phyloP scores from a whole-genome alignment of 306 rosid genomes.

The Malus domestica region DNA sequence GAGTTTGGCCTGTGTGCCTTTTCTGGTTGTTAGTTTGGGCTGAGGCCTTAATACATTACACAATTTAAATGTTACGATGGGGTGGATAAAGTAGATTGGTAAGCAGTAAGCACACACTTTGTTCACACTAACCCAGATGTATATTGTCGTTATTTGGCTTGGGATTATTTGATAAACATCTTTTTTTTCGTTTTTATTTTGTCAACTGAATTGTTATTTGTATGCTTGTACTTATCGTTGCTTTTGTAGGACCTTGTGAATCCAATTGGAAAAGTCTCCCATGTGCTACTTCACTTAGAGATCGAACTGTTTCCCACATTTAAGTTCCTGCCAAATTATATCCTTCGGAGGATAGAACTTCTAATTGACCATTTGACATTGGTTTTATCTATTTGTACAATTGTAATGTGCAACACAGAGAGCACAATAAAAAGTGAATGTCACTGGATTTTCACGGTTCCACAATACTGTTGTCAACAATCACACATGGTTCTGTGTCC shows the following conservation, averaged over 20 bases:
- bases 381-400: neutral
- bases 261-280: neutral
- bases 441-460: neutral
- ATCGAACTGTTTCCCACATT: neutral
- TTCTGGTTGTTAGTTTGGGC: neutral
- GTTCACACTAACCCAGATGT: neutral
- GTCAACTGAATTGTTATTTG: neutral
- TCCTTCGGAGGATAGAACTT: neutral
- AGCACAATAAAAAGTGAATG: neutral
- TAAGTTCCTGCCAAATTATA: neutral
- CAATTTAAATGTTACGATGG: neutral
- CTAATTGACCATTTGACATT: neutral
- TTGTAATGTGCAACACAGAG: neutral
- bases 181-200: neutral
- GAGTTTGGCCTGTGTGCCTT: neutral
- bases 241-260: neutral
- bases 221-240: neutral
- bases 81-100: neutral
- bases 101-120: neutral
- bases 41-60: neutral
- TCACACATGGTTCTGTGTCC: neutral
- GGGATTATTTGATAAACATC: neutral
- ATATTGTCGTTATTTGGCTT: neutral
- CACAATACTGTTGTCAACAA: neutral
- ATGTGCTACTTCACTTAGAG: neutral